Conservation (phyloP, 768 basidiomycete genomes). For the Macrolepiota albuminosa region DNA sequence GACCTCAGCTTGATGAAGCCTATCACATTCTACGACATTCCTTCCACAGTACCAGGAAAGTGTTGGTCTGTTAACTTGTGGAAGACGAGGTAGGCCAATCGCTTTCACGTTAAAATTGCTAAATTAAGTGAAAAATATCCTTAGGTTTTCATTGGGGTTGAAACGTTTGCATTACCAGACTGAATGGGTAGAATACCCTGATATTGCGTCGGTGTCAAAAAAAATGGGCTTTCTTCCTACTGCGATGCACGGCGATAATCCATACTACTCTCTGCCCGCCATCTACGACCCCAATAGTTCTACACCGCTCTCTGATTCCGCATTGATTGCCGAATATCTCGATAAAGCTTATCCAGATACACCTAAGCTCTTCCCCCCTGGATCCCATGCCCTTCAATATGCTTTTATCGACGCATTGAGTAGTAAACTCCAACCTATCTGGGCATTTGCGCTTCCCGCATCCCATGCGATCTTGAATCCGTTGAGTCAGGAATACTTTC, state of each 20-base stretch:
- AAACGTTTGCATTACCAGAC: conserved; percentile 34
- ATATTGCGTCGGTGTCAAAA: conserved; percentile 30
- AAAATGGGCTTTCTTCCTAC: conserved; percentile 28
- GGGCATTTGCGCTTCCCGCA: conserved; percentile 18
- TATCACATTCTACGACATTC: conserved; percentile 17
- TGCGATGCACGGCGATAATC: conserved; percentile 24
- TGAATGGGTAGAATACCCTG: conserved; percentile 38
- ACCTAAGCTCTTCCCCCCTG: conserved; percentile 19
- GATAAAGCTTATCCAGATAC: conserved; percentile 36
- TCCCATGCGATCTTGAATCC: conserved; percentile 24
- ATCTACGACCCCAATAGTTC: conserved; percentile 35
- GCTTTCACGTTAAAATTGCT: neutral
- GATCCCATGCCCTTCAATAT: conserved; percentile 17
- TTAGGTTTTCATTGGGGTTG: conserved; percentile 25
- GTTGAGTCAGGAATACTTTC: conserved; percentile 33
- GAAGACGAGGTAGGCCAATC: conserved; percentile 29
- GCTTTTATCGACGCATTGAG: conserved; percentile 16
- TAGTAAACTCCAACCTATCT: conserved; percentile 7
- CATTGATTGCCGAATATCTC: conserved; percentile 41
- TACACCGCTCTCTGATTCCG: conserved; percentile 32
- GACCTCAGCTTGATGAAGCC: neutral
- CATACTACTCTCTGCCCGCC: conserved; percentile 35
- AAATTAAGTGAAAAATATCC: neutral
- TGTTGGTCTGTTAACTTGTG: conserved; percentile 35
- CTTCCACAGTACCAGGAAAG: conserved; percentile 19